These are phyloP conservation scores for Crucihimalaya himalaica DNA, from an alignment of 345 rosid genomes.

Conservation along the genomic window DNA sequence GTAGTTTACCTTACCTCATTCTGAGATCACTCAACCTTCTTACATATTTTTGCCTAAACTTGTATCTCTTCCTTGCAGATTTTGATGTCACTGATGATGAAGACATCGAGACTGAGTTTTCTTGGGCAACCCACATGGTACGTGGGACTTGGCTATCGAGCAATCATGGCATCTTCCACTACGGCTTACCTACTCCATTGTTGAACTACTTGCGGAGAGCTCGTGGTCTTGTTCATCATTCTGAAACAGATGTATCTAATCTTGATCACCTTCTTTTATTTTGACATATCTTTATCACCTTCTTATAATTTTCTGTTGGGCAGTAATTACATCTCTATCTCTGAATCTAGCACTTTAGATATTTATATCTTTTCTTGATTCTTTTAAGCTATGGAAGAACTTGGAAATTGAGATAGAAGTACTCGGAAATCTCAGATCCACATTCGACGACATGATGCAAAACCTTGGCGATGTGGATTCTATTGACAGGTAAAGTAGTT, in stretches of 20 bases:
- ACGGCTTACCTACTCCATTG: slow-evolving; percentile 80
- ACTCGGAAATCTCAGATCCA: slow-evolving; percentile 58
- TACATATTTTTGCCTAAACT: not conserved
- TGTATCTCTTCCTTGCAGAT: slow-evolving; percentile 51
- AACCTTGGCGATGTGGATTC: slow-evolving; percentile 55
- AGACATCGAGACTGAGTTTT: slow-evolving; percentile 43
- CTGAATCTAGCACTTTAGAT: not conserved
- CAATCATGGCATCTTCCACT: slow-evolving; percentile 64
- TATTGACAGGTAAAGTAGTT: slow-evolving; percentile 47
- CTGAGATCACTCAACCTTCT: slow-evolving; percentile 6
- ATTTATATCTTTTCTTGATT: not conserved
- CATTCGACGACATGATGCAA: slow-evolving; percentile 65
- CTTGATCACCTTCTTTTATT: slow-evolving; percentile 14
- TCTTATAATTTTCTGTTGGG: not conserved
- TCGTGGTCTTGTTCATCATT: slow-evolving; percentile 51
- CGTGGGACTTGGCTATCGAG: slow-evolving; percentile 90
- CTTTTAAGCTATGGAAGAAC: slow-evolving; percentile 50
- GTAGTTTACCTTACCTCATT: slow-evolving; percentile 46
- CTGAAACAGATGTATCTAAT: slow-evolving; percentile 34
- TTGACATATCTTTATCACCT: slow-evolving; percentile 17
- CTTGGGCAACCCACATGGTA: slow-evolving; percentile 79
- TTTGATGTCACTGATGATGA: slow-evolving; percentile 57
- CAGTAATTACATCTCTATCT: not conserved
- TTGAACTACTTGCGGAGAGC: slow-evolving; percentile 64
- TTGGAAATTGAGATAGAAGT: slow-evolving; percentile 65